phyloP scores from a whole-genome alignment of 306 rosid genomes.

The Gastrolobium villosum region DNA sequence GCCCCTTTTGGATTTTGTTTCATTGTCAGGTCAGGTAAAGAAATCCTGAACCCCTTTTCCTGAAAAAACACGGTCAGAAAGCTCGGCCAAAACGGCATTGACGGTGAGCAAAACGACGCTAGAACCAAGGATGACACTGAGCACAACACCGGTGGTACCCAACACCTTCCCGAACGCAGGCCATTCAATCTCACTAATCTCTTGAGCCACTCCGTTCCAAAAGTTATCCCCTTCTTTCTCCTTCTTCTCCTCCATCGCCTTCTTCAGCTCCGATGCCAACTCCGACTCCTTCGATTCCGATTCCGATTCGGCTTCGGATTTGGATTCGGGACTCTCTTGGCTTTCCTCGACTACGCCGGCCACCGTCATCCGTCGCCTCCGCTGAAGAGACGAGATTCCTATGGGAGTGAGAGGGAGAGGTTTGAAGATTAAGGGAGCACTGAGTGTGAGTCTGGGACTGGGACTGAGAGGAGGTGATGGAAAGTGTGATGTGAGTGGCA shows the following conservation, averaged over 20 bases:
- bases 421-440: conserved; percentile 5
- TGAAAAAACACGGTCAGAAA: conserved; percentile 73
- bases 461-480: conserved; percentile 6
- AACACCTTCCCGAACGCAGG: conserved; percentile 85
- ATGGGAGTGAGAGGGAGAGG: conserved; percentile 20
- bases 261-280: conserved; percentile 77
- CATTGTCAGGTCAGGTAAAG: conserved; percentile 59
- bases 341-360: conserved; percentile 66
- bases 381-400: conserved; percentile 3
- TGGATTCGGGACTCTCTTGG: conserved; percentile 59
- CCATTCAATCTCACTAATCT: conserved; percentile 88
- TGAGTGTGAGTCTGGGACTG: background rate
- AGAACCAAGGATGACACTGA: conserved; percentile 84
- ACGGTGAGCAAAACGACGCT: conserved; percentile 89
- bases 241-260: conserved; percentile 79
- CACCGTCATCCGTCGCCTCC: conserved; percentile 18
- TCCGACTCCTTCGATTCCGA: conserved; percentile 30
- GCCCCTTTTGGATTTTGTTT: background rate
- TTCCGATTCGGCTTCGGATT: conserved; percentile 44
- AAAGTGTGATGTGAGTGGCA: conserved; percentile 20
- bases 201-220: conserved; percentile 76
- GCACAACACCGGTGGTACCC: conserved; percentile 88
- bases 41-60: conserved; percentile 91
- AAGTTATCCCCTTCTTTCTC: conserved; percentile 58
- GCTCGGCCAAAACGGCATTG: conserved; percentile 83